phyloP scores from a whole-genome alignment of 345 rosid genomes.

The Jatropha curcas region DNA sequence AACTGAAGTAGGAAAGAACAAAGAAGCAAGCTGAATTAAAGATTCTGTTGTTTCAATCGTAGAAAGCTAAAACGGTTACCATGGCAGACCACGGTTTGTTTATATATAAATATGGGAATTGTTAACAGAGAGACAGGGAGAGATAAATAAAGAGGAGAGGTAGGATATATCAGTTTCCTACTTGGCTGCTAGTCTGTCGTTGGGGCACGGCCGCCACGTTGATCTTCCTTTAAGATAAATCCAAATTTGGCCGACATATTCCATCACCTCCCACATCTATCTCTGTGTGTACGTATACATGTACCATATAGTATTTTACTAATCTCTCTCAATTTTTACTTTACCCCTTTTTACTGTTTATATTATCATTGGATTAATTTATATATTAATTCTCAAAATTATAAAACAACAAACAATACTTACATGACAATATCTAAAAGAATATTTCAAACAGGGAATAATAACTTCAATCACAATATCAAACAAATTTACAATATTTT shows the following conservation, averaged over 20 bases:
- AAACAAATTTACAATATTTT: too few relatives aligned
- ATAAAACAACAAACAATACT: too few relatives aligned
- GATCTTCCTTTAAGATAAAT: constrained; percentile 41
- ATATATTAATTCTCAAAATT: too few relatives aligned
- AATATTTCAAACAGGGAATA: too few relatives aligned
- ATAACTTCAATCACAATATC: too few relatives aligned
- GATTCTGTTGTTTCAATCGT: neutral
- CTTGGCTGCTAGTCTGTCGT: constrained; percentile 56
- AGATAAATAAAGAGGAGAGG: neutral
- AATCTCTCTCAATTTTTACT: too few relatives aligned
- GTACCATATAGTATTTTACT: too few relatives aligned
- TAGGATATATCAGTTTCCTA: constrained; percentile 24
- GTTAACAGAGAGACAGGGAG: neutral
- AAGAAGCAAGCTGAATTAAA: neutral
- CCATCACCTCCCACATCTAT: constrained; percentile 32
- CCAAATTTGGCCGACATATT: constrained; percentile 60
- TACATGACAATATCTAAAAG: too few relatives aligned
- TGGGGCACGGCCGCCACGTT: constrained; percentile 64
- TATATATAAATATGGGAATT: neutral
- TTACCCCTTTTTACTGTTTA: too few relatives aligned
- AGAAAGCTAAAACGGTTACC: constrained; percentile 10
- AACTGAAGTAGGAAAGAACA: too few relatives aligned
- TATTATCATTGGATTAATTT: too few relatives aligned
- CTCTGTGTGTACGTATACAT: too few relatives aligned
- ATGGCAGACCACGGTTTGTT: neutral